A percentile compares a stretch with the other conserved stretches of the same genome.
These are phyloP conservation scores for Margaritispora aquatica DNA, from an alignment of 495 filamentous ascomycete species.

Conservation along the genomic window DNA sequence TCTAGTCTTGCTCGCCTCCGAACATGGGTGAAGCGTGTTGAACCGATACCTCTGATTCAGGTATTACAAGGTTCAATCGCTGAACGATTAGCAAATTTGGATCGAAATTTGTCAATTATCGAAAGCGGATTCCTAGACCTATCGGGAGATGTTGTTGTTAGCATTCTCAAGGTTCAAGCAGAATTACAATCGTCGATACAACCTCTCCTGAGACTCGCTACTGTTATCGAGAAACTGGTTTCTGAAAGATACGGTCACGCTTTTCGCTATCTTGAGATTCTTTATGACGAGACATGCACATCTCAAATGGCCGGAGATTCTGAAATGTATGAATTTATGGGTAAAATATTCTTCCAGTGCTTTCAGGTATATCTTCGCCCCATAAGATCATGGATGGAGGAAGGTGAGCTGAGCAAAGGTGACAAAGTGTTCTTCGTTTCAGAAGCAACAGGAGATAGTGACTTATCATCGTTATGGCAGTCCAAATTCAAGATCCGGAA, in stretches of 20 bases:
- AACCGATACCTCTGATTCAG: conserved; percentile 41
- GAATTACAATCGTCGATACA: conserved; percentile 48
- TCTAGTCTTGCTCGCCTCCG: conserved; percentile 17
- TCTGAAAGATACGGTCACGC: conserved; percentile 20
- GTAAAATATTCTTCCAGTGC: conserved; percentile 70
- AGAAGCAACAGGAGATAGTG: conserved; percentile 46
- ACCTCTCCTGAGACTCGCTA: conserved; percentile 49
- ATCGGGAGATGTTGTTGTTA: conserved; percentile 40
- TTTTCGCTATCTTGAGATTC: conserved; percentile 51
- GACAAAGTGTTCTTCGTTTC: conserved; percentile 72
- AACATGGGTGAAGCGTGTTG: conserved; percentile 19
- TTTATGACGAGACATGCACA: conserved; percentile 62
- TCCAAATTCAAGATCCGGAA: conserved; percentile 60
- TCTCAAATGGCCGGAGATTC: conserved; percentile 64
- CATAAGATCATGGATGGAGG: conserved; percentile 79
- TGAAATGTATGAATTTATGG: conserved; percentile 51
- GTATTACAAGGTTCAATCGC: conserved; percentile 40
- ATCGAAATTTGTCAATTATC: conserved; percentile 35
- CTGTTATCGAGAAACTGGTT: conserved; percentile 31
- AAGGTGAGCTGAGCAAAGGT: conserved; percentile 56
- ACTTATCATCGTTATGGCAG: conserved; percentile 66
- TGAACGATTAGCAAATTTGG: conserved; percentile 37
- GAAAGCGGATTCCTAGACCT: conserved; percentile 38
- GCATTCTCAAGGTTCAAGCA: conserved; percentile 54
- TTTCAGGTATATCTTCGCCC: conserved; percentile 78